Evolutionary conservation across 2,329 filamentous ascomycete species (phyloP), one percentile per base, ranked within the genome.

Genomic region (Calonectria pauciramosa): DNA sequence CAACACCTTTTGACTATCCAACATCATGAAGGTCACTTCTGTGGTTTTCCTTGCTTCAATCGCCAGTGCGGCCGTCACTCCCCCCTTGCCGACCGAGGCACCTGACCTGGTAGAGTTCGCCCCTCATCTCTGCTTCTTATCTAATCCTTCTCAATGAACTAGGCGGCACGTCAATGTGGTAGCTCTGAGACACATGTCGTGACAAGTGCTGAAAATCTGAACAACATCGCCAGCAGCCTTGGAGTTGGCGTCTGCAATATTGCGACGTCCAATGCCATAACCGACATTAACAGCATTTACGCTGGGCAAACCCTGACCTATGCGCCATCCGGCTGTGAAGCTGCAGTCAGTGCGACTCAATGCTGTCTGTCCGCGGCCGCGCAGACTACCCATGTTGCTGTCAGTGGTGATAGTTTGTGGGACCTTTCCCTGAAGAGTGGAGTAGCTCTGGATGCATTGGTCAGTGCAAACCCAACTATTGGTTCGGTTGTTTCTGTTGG

Each of bases 211-310:
- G 56, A 60, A 11, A 36, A 36, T 23, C 34, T 60, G 20, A 60
- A 60, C 56, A 60, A 23, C 6, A 60, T 60, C 10, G 56, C 56
- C 13, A 38, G 34, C 34, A 60, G 34, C 32, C 34, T 60, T 16
- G 56, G 56, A 11, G 56, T 60, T 38, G 56, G 56, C 23, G 56
- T 60, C 14, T 60, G 56, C 56, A 60, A 60, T 10, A 60, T 60
- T 60, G 56, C 56, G n/a, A 60, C 56, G 18, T 60, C 56, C 8
- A 60, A 60, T 60, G 56, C 56, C 34, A 60, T 60, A 38, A 60
- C 56, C 20, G 13, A 60, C 36, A 60, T 60, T 18, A 60, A 60
- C n/a, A 60, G 56, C 34, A 60, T 60, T 60, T 60, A 16, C 36
- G 56, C 56, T 18, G 56, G 56, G 9, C 56, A 60, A 26, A 60